Evolutionary conservation across 2,329 filamentous ascomycete genomes (phyloP), one percentile per base, ranked within the genome.

Genomic region (Diaporthe amygdali): DNA sequence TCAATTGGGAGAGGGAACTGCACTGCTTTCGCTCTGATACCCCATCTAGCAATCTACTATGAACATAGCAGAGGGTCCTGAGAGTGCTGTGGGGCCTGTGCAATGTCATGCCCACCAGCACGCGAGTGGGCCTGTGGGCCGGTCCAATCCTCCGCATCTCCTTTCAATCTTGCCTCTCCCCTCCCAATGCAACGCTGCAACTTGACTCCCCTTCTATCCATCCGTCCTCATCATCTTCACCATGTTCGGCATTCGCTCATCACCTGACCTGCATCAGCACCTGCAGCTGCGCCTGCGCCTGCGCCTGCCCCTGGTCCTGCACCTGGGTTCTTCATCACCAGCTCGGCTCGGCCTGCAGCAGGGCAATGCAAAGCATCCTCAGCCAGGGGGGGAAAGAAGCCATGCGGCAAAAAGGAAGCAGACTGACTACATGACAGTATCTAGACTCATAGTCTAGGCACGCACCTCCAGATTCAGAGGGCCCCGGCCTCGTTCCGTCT

Each of bases 131-230:
- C 39, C 56, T 63, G 59, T 63, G 59, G 59, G 39, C 44, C 59
- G 46, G 56, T 46, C 56, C 56, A 46, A 46, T 63, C 56, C 56
- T 63, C 59, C 59, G 46, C 59, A 47, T 63, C 59, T 63, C 59
- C 59, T 63, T 63, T 47, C 59, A 63, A 63, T 63, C 59, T 63
- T 63, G 59, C 59, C 59, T 63, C 59, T 49, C 59, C 59, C 41
- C 59, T 63, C n/a, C 59, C 41, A 22, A 63, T 63, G 59, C 59
- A 41, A 63, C 59, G 41, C 41, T 63, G 59, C 59, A 25, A 63
- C 59, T 63, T 30, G 39, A 63, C 56, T 39, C 54, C n/a, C 56
- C 41, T 32, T 63, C 34, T 34, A 47, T 47, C 56, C 27, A 63
- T 41, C 56, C 41, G 41, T 47, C 59, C 6, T 63, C 39, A 47